phyloP scores from a whole-genome alignment of 1,284 basidiomycete genomes.

The Microbotryum scabiosae region DNA sequence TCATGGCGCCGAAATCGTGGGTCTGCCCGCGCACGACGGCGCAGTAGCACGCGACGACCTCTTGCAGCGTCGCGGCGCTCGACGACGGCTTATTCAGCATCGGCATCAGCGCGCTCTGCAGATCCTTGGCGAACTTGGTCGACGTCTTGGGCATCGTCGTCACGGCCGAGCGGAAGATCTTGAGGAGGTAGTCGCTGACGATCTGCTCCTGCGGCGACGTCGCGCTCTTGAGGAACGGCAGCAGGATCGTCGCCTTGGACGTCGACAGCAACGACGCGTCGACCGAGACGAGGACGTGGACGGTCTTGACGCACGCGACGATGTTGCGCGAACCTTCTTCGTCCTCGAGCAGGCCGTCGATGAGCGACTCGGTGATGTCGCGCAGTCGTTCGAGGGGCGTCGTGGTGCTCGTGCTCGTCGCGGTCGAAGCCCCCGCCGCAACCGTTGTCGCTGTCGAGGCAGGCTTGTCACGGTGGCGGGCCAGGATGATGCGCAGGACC shows the following conservation, averaged over 20 bases:
- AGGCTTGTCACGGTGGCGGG: no score
- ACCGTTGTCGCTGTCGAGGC: background rate
- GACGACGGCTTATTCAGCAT: conserved; percentile 73
- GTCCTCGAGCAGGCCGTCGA: conserved; percentile 78
- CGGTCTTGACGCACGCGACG: conserved; percentile 69
- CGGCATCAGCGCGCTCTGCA: conserved; percentile 69
- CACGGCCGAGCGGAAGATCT: conserved; percentile 75
- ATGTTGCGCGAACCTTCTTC: conserved; percentile 64
- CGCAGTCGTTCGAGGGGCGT: conserved; percentile 56
- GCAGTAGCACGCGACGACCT: conserved; percentile 85
- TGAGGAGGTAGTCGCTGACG: conserved; percentile 72
- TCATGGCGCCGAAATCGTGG: conserved; percentile 66
- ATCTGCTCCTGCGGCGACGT: conserved; percentile 70
- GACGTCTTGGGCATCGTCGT: conserved; percentile 81
- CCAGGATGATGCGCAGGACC: conserved; percentile 56
- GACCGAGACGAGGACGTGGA: conserved; percentile 69
- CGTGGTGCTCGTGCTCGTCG: background rate
- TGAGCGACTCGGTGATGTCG: conserved; percentile 70
- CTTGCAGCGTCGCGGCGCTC: conserved; percentile 67
- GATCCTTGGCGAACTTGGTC: conserved; percentile 68
- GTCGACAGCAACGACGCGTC: conserved; percentile 73
- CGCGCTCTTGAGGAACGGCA: conserved; percentile 78
- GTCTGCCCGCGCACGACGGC: conserved; percentile 74
- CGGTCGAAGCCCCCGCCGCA: background rate
- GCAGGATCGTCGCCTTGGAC: conserved; percentile 64